A percentile compares a stretch with the other conserved stretches of the same genome.
Evolutionary conservation across 2,329 filamentous ascomycete species (phyloP).

Genomic region (Apiospora koreana): DNA sequence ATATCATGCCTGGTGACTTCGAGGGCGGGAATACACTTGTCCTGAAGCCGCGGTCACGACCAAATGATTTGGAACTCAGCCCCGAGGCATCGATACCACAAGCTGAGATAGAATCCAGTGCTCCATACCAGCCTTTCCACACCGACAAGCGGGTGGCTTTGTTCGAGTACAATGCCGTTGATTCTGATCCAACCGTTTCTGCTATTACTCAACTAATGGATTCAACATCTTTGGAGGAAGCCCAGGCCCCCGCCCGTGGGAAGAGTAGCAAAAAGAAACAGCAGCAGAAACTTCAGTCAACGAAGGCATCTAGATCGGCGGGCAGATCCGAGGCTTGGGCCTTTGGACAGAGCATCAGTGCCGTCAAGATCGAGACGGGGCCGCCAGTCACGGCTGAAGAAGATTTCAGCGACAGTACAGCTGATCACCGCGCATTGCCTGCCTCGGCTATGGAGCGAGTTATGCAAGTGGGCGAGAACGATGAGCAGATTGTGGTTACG

Average conservation of each 20-base stretch:
- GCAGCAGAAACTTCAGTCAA: conserved; percentile 12
- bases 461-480: conserved; percentile 58
- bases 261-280: conserved; percentile 37
- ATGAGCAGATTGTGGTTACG: conserved; percentile 80
- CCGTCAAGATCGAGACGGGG: conserved; percentile 55
- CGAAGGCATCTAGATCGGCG: not conserved
- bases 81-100: conserved; percentile 68
- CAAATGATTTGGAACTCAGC: conserved; percentile 41
- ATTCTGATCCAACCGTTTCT: conserved; percentile 28
- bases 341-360: conserved; percentile 58
- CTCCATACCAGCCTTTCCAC: conserved; percentile 94
- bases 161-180: conserved; percentile 57
- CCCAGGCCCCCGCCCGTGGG: conserved; percentile 36
- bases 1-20: conserved; percentile 53
- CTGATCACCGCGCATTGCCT: conserved; percentile 60
- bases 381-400: conserved; percentile 49
- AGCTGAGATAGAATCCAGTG: conserved; percentile 93
- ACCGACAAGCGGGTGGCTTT: conserved; percentile 84
- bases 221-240: conserved; percentile 43
- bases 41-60: conserved; percentile 43
- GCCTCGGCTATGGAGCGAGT: conserved; percentile 66
- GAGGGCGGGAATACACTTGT: conserved; percentile 58
- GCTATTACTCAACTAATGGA: conserved; percentile 42
- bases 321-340: conserved; percentile 47
- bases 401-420: conserved; percentile 50